Evolutionary conservation across 1,284 basidiomycete genomes (phyloP).

Genomic region (Irpex sp.): DNA sequence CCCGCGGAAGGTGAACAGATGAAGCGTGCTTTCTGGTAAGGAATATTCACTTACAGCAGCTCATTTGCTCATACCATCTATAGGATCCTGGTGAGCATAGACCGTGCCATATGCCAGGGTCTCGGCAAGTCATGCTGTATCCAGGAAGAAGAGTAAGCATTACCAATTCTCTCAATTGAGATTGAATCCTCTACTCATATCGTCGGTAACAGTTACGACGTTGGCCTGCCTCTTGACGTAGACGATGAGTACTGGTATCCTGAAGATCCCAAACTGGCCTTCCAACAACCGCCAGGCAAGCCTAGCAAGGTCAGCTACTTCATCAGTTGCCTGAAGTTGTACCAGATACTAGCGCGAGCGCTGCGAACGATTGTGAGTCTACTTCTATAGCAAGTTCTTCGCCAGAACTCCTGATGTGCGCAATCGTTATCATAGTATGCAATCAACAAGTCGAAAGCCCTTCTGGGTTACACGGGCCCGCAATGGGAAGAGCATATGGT

Average conservation of each 20-base stretch:
- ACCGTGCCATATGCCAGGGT: slow-evolving; percentile 62
- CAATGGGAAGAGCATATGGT: slow-evolving; percentile 20
- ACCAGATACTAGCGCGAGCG: slow-evolving; percentile 59
- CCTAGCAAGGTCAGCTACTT: slow-evolving; percentile 55
- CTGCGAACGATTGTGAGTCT: slow-evolving; percentile 55
- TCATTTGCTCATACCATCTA: background rate
- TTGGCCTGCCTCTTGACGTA: slow-evolving; percentile 62
- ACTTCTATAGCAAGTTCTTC: background rate
- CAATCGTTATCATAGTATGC: slow-evolving; percentile 11
- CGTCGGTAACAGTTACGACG: slow-evolving; percentile 45
- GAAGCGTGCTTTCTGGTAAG: slow-evolving; percentile 73
- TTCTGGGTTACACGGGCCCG: slow-evolving; percentile 14
- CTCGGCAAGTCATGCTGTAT: slow-evolving; percentile 81
- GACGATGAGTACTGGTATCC: slow-evolving; percentile 72
- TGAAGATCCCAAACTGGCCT: slow-evolving; percentile 37
- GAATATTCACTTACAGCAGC: background rate
- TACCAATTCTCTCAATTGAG: background rate
- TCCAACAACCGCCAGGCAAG: slow-evolving; percentile 49
- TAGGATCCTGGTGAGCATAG: slow-evolving; percentile 62
- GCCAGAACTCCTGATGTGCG: background rate
- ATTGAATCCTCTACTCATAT: background rate
- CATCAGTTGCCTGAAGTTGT: slow-evolving; percentile 52
- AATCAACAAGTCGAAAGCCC: slow-evolving; percentile 16
- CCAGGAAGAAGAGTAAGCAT: slow-evolving; percentile 80
- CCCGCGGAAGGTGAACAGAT: slow-evolving; percentile 48